A percentile compares a stretch with the other conserved stretches of the same genome.
Evolutionary conservation across 306 rosid genomes (phyloP).

Genomic region (Argentina anserina): DNA sequence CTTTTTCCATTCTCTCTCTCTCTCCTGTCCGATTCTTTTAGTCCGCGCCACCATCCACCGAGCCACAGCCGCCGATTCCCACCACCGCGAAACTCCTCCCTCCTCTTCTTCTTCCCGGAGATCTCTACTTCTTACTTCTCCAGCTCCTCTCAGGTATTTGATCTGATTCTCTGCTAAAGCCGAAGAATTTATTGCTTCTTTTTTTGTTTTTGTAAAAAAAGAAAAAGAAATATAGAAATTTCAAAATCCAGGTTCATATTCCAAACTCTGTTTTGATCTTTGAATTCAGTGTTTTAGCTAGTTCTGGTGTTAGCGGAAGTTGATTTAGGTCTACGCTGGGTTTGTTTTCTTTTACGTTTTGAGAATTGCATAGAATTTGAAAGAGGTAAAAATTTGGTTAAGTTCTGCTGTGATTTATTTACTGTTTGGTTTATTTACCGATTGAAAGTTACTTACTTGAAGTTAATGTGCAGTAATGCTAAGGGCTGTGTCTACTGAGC

Average conservation of each 20-base stretch:
- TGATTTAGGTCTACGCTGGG: background rate
- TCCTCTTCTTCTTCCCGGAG: constrained; percentile 14
- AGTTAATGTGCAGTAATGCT: background rate
- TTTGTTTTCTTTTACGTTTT: background rate
- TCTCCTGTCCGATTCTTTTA: constrained; percentile 14
- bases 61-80: constrained; percentile 30
- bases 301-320: background rate
- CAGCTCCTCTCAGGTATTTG: constrained; percentile 37
- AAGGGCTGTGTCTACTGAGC: background rate
- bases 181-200: background rate
- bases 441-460: background rate
- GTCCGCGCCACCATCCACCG: constrained; percentile 27
- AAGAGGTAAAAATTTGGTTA: background rate
- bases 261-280: constrained; percentile 8
- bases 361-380: background rate
- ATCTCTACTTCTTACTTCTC: constrained; percentile 5
- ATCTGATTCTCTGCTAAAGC: constrained; percentile 48
- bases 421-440: constrained; percentile 12
- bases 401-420: background rate
- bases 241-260: constrained; percentile 12
- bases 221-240: too few species aligned
- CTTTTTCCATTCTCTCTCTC: background rate
- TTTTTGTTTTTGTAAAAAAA: too few species aligned
- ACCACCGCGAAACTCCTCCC: constrained; percentile 15
- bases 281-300: background rate